Conservation (phyloP, 768 basidiomycete genomes). For the Ramaria rubella region DNA sequence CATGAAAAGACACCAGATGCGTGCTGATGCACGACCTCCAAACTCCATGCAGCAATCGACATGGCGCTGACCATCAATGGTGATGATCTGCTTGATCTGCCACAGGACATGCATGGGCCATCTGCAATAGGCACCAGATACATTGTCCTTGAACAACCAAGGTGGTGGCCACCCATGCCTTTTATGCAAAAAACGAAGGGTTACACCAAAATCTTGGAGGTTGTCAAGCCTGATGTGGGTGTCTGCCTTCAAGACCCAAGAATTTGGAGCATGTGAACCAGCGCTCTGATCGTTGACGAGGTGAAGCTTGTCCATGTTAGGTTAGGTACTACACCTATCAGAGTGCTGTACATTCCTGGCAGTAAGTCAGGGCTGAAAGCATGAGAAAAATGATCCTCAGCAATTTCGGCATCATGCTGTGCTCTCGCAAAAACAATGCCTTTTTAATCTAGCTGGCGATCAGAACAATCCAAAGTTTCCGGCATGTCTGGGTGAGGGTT, state of each 20-base stretch:
- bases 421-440: conserved; percentile 19
- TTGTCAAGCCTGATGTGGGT: conserved; percentile 18
- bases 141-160: conserved; percentile 31
- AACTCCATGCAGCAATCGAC: conserved; percentile 30
- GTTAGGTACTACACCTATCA: conserved; percentile 23
- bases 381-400: conserved; percentile 16
- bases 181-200: conserved; percentile 18
- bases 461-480: not conserved
- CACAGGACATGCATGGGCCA: conserved; percentile 33
- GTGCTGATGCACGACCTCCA: conserved; percentile 23
- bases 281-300: conserved; percentile 29
- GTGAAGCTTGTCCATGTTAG: conserved; percentile 19
- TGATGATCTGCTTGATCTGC: conserved; percentile 36
- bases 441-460: not conserved
- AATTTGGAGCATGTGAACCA: too few species aligned
- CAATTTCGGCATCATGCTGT: conserved; percentile 22
- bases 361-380: conserved; percentile 22
- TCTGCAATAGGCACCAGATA: conserved; percentile 30
- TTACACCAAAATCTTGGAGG: conserved; percentile 17
- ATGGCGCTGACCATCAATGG: conserved; percentile 11
- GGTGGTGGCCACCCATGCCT: not conserved
- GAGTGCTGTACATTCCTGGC: conserved; percentile 26
- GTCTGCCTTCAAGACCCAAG: too few species aligned
- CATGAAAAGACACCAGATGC: conserved; percentile 28
- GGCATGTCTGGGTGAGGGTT: conserved; percentile 15